Base-by-base conservation (phyloP, 2,329 filamentous ascomycete species). In the Diaporthe destruens region DNA sequence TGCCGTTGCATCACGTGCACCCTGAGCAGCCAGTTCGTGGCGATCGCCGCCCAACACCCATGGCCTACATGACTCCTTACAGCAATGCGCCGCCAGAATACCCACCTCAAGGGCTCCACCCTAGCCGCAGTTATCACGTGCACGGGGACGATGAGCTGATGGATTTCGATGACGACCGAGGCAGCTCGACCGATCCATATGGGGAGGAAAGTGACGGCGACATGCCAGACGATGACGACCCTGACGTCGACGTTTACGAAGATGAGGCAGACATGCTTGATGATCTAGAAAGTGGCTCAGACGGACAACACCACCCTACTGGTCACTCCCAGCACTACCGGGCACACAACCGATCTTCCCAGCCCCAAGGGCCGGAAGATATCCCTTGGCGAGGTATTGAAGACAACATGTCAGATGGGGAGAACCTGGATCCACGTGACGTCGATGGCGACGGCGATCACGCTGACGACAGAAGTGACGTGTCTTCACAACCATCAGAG, bases 51-150 rank as follows among this genome's bases (percentile, higher is more conserved):
- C 85, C 84, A 16, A 90, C 87, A 0, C 92, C 91, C 0, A 90
- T 90, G 75, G 91, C 90, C n/a, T 95, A 95, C 77, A 92, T 92
- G 3, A 95, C 93, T 0, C 93, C 93, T 0, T 87, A 92, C 78
- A 94, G 92, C 77, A 91, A 90, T 74, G 88, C 85, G 4, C 85
- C 89, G 0, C 80, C 84, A 16, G 86, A 87, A 69, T 47, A 61
- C 16, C 42, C 67, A 55, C 53, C 63, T 18, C 67, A 53, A 20
- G 66, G 42, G 6, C 29, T 32, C 1, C 47, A 59, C 18, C 53
- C 36, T 20, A 57, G 65, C 63, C 69, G 49, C 51, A 73, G 47
- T 47, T 55, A 71, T 9, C 54, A 56, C 2, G 51, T 57, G 61
- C 76, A 78, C 2, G 74, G 77, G 7, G 80, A 81, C 18, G 80